Percentiles rank a stretch among this genome's conserved stretches.
These are phyloP conservation scores for Zopfia rhizophila DNA, from an alignment of 2,329 filamentous ascomycete genomes.

Conservation along the genomic window DNA sequence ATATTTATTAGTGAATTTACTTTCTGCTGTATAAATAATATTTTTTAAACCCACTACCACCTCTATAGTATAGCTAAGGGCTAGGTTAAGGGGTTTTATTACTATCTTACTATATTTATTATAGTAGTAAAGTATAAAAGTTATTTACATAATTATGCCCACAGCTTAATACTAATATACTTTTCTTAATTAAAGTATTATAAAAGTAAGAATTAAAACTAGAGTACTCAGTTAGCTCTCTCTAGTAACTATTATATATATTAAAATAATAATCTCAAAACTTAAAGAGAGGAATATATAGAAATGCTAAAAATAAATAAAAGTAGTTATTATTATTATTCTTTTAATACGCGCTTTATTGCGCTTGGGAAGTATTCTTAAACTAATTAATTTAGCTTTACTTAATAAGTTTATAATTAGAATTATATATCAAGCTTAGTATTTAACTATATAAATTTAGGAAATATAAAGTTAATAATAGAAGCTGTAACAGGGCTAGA, in stretches of 20 bases:
- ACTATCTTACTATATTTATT: slow-evolving; percentile 28
- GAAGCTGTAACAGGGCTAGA: slow-evolving; percentile 52
- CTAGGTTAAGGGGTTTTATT: slow-evolving; percentile 23
- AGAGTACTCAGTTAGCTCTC: slow-evolving; percentile 85
- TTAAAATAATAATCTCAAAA: slow-evolving; percentile 71
- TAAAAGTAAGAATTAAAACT: slow-evolving; percentile 88
- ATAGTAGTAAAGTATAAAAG: slow-evolving; percentile 73
- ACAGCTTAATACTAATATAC: slow-evolving; percentile 83
- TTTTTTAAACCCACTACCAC: slow-evolving; percentile 87
- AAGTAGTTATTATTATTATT: slow-evolving; percentile 85
- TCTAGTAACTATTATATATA: slow-evolving; percentile 73
- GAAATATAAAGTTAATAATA: slow-evolving; percentile 77
- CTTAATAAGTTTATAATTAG: slow-evolving; percentile 94
- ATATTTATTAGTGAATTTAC: slow-evolving; percentile 72
- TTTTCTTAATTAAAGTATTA: slow-evolving; percentile 83
- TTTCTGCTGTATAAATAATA: slow-evolving; percentile 89
- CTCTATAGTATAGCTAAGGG: slow-evolving; percentile 98
- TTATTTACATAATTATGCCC: slow-evolving; percentile 97
- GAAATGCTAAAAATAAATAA: slow-evolving; percentile 92
- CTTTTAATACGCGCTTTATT: slow-evolving; percentile 63
- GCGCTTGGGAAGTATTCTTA: slow-evolving; percentile 74
- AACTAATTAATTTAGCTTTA: slow-evolving; percentile 94
- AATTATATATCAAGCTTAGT: slow-evolving; percentile 81
- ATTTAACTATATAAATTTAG: slow-evolving; percentile 91
- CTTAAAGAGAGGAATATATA: slow-evolving; percentile 93